Conservation (phyloP, 257 asterid genomes). For the Anisodus tanguticus region DNA sequence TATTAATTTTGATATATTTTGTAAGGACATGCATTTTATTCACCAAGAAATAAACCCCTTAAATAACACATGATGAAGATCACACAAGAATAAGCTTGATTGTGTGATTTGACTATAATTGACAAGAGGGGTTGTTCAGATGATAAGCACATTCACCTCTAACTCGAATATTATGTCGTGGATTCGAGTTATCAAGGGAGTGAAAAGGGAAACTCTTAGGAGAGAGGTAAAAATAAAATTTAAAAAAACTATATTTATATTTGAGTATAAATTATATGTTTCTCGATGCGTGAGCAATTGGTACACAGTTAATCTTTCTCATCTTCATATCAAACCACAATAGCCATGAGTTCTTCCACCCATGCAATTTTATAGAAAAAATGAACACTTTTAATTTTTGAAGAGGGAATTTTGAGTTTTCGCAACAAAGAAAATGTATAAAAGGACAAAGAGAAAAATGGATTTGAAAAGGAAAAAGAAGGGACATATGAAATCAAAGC, state of each 20-base stretch:
- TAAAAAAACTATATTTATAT: neutral
- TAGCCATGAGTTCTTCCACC: neutral
- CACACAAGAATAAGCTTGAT: neutral
- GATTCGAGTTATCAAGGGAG: too few species aligned
- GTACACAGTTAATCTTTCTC: neutral
- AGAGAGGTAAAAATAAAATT: too few species aligned
- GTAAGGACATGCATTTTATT: neutral
- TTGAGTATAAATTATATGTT: neutral
- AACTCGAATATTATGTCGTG: too few species aligned
- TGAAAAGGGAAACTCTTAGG: too few species aligned
- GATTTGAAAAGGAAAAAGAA: neutral
- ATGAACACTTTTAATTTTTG: neutral
- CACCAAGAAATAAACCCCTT: neutral
- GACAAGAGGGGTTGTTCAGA: too few species aligned
- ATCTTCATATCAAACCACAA: neutral
- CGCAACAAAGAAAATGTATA: neutral
- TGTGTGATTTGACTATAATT: neutral
- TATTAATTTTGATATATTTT: neutral
- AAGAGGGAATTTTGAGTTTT: neutral
- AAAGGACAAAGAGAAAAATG: neutral
- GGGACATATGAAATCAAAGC: neutral
- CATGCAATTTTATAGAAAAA: neutral
- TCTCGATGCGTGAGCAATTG: neutral
- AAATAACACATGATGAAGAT: neutral
- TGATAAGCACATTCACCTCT: too few species aligned